Base-by-base conservation (phyloP, 352 stramenopile species). In the Globisporangium perplexum region DNA sequence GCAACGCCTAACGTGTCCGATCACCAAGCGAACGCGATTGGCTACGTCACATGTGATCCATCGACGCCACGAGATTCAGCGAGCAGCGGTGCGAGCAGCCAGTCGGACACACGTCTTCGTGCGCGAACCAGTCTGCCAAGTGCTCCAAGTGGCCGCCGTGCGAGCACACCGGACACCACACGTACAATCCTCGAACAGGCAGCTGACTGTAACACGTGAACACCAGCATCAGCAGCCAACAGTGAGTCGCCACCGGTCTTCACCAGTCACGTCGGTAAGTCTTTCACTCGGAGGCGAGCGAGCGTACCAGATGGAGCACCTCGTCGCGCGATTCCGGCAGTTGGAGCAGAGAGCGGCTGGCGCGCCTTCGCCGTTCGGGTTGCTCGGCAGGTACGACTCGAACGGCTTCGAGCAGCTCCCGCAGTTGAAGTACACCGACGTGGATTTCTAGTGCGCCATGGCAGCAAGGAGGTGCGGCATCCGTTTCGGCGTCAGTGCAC, bases 161-260 rank as follows among this genome's bases (percentile, higher is more conserved):
- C 2, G 86, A 88, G 57, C 88, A 97, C n/a, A 93, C 87, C 14
- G 88, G 86, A 50, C 88, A 97, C 88, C 88, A 97, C 5, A 96
- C 87, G 51, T 93, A 97, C 6, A 97, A 55, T 45, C 88, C 87
- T 28, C 84, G 82, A 24, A 96, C 88, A 39, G 86, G 83, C 5
- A 92, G 53, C 78, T 95, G 77, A 50, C 85, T 95, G 48, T 7
- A 23, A 23, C 20, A 2, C 23, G 45, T 18, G 18, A 41, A 8
- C 30, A n/a, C 1, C 23, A 49, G 4, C 4, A 4, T 5, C 24
- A 49, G 2, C 15, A 36, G 33, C 18, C 5, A 39, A 12, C 10
- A 30, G 23, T 6, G 26, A 6, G 26, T 30, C 26, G 4, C 14
- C 38, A 44, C 2, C n/a, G n/a, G n/a, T n/a, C n/a, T n/a, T n/a